Evolutionary conservation across 2,329 filamentous ascomycete genomes (phyloP).

Genomic region (Shiraia bambusicola): DNA sequence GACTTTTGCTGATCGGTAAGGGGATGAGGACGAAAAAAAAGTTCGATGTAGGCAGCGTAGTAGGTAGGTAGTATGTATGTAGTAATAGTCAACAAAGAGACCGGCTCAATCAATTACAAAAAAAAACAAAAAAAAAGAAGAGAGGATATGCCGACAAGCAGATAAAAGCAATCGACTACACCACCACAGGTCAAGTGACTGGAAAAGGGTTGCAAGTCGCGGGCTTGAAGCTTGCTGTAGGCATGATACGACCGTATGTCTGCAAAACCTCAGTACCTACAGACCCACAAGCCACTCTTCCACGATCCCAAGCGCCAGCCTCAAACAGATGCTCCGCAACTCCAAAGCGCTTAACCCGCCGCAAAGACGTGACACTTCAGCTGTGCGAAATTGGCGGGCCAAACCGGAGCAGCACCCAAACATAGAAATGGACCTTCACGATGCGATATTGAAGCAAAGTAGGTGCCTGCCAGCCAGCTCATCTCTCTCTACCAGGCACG

Average conservation of each 20-base stretch:
- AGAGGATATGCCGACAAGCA: constrained; percentile 14
- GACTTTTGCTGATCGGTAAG: constrained; percentile 10
- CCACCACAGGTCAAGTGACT: constrained; percentile 25
- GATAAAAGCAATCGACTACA: constrained; percentile 13
- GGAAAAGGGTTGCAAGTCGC: constrained; percentile 19
- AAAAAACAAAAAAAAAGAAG: too few species aligned
- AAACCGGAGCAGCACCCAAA: constrained; percentile 28
- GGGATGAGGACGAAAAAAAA: constrained; percentile 3
- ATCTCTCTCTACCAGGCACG: constrained; percentile 23
- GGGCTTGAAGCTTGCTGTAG: constrained; percentile 24
- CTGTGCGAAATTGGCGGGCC: constrained; percentile 38
- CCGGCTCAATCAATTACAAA: constrained; percentile 32
- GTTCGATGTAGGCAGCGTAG: constrained; percentile 11
- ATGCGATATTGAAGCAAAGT: constrained; percentile 18
- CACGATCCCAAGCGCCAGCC: constrained; percentile 36
- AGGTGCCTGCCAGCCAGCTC: constrained; percentile 18
- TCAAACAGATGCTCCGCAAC: constrained; percentile 37
- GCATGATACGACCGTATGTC: constrained; percentile 25
- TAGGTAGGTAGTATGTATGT: constrained; percentile 18
- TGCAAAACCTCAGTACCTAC: constrained; percentile 23
- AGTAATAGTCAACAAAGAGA: constrained; percentile 30
- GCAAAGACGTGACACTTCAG: constrained; percentile 30
- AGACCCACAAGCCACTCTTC: constrained; percentile 30
- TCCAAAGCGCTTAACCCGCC: constrained; percentile 36
- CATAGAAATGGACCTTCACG: constrained; percentile 26